phyloP scores from a whole-genome alignment of 164 flowering plant species.

The Chimonanthus praecox region DNA sequence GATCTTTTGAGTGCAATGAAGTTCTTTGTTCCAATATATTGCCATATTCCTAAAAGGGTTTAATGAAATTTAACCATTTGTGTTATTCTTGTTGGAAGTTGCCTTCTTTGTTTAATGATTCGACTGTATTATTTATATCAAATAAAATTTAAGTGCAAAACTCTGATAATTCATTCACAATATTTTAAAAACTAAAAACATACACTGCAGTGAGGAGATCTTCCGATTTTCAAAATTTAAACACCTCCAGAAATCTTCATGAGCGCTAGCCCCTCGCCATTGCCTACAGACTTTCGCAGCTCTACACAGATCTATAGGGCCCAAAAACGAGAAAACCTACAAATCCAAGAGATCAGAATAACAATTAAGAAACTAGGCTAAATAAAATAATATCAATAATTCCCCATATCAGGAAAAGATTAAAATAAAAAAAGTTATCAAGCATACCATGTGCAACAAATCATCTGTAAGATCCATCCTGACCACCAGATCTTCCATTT shows the following conservation, averaged over 20 bases:
- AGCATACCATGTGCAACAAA: slow-evolving; percentile 80
- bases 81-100: too few relatives aligned
- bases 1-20: background rate
- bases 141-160: too few relatives aligned
- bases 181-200: slow-evolving; percentile 17
- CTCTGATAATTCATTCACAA: too few relatives aligned
- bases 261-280: slow-evolving; percentile 90
- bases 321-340: slow-evolving; percentile 95
- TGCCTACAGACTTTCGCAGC: slow-evolving; percentile 92
- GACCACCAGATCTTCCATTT: slow-evolving; percentile 48
- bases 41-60: too few relatives aligned
- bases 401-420: background rate
- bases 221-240: slow-evolving; percentile 73
- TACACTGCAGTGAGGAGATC: slow-evolving; percentile 67
- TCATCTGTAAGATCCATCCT: slow-evolving; percentile 96
- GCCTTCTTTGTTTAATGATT: too few relatives aligned
- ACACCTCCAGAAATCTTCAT: slow-evolving; percentile 94
- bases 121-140: too few relatives aligned
- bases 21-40: background rate
- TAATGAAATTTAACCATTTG: too few relatives aligned
- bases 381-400: background rate
- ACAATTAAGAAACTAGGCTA: too few relatives aligned
- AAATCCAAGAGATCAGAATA: background rate
- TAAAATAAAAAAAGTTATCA: too few relatives aligned
- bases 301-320: slow-evolving; percentile 65